phyloP scores from a whole-genome alignment of 1,284 basidiomycete species.

The Boletellus sp. region DNA sequence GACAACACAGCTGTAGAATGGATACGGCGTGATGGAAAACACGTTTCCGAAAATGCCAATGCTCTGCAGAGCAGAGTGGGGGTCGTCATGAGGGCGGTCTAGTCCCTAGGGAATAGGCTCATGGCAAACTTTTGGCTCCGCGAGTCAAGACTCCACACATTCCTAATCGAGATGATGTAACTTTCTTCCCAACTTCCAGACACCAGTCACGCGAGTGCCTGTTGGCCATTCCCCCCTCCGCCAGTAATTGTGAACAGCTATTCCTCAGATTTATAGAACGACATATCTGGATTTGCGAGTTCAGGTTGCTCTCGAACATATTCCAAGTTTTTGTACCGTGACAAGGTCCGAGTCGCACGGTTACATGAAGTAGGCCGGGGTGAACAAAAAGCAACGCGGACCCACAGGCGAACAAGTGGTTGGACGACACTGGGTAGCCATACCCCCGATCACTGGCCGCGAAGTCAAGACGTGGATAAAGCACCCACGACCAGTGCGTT shows the following conservation, averaged over 20 bases:
- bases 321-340: background rate
- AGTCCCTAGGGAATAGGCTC: background rate
- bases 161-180: slow-evolving; percentile 14
- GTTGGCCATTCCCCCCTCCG: background rate
- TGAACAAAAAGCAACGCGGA: background rate
- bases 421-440: background rate
- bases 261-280: background rate
- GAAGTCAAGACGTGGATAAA: background rate
- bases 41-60: background rate
- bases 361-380: background rate
- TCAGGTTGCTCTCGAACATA: background rate
- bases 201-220: background rate
- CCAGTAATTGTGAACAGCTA: background rate
- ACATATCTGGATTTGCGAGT: background rate
- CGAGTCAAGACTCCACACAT: slow-evolving; percentile 4
- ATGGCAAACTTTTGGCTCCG: slow-evolving; percentile 13
- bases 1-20: slow-evolving; percentile 13
- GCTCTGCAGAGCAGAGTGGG: slow-evolving; percentile 4
- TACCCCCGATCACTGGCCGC: background rate
- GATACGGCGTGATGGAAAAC: slow-evolving; percentile 5
- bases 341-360: background rate
- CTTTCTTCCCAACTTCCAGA: background rate
- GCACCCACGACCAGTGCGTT: background rate
- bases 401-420: background rate
- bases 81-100: slow-evolving; percentile 10